A percentile compares a stretch with the other conserved stretches of the same genome.
These are phyloP conservation scores for Hepatocystis sp. DNA, from an alignment of 169 alveolate species.

Conservation along the genomic window DNA sequence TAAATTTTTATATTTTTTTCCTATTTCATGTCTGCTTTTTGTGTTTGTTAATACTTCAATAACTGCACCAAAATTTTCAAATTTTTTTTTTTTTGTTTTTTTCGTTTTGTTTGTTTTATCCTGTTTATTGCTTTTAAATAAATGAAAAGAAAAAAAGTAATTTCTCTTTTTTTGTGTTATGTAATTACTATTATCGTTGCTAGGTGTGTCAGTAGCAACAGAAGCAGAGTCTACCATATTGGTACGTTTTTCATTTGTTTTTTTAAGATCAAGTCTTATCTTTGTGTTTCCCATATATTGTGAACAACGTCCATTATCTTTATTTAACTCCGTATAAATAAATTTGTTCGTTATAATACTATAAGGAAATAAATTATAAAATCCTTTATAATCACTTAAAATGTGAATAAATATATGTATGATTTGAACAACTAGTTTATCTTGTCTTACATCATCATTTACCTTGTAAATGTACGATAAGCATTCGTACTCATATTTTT, in stretches of 20 bases:
- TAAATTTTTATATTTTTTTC: constrained; percentile 47
- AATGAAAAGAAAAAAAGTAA: constrained; percentile 54
- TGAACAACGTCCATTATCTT: constrained; percentile 22
- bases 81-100: constrained; percentile 54
- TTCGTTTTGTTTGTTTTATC: constrained; percentile 16
- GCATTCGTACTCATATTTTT: constrained; percentile 4
- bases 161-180: constrained; percentile 79
- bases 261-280: too few relatives aligned
- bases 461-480: constrained; percentile 86
- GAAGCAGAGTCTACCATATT: too few relatives aligned
- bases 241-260: too few relatives aligned
- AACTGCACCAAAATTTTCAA: constrained; percentile 74
- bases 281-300: too few relatives aligned
- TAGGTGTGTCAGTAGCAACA: too few relatives aligned
- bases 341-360: constrained; percentile 78
- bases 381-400: constrained; percentile 83
- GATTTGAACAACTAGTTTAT: constrained; percentile 86
- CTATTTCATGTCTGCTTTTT: constrained; percentile 75
- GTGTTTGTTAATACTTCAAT: constrained; percentile 74
- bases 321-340: constrained; percentile 48
- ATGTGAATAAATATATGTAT: constrained; percentile 83
- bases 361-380: constrained; percentile 83
- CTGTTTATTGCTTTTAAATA: constrained; percentile 34
- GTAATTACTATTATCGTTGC: too few relatives aligned
- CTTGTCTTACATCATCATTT: constrained; percentile 92